phyloP scores from a whole-genome alignment of 2,329 filamentous ascomycete species.

The Leptosphaerulina australis region DNA sequence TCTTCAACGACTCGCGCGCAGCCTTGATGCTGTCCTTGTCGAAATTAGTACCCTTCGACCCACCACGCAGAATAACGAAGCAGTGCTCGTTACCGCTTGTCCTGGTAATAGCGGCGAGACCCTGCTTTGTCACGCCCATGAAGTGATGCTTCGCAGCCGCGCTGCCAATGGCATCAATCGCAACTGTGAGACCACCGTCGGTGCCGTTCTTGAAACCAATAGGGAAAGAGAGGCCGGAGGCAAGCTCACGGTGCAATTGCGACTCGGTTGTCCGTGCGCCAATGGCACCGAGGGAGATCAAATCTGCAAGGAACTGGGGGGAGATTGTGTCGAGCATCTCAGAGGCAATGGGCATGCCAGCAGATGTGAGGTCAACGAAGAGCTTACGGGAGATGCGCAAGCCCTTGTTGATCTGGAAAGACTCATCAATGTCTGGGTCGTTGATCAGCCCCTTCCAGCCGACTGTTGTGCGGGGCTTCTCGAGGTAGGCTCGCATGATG shows the following conservation, averaged over 20 bases:
- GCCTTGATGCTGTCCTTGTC: slow-evolving; percentile 81
- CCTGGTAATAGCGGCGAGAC: slow-evolving; percentile 90
- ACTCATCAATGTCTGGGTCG: slow-evolving; percentile 96
- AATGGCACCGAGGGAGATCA: slow-evolving; percentile 94
- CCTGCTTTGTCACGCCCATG: slow-evolving; percentile 98
- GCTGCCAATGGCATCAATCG: slow-evolving; percentile 89
- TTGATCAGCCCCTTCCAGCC: slow-evolving; percentile 99
- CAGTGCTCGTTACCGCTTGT: slow-evolving; percentile 95
- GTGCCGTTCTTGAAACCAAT: slow-evolving; percentile 99
- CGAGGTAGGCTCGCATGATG: slow-evolving; percentile 98
- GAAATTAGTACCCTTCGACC: slow-evolving; percentile 91
- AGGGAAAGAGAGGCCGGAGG: slow-evolving; percentile 93
- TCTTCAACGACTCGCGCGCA: slow-evolving; percentile 76
- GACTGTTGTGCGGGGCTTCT: slow-evolving; percentile 97
- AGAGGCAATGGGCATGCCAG: slow-evolving; percentile 91
- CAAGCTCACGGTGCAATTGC: slow-evolving; percentile 94
- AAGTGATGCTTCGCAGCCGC: slow-evolving; percentile 91
- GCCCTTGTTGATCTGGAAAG: slow-evolving; percentile 99
- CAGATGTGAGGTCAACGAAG: slow-evolving; percentile 85
- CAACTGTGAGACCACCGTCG: slow-evolving; percentile 86
- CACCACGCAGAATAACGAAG: slow-evolving; percentile 93
- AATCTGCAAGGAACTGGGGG: slow-evolving; percentile 94
- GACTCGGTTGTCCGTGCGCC: slow-evolving; percentile 96
- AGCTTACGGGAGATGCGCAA: slow-evolving; percentile 89
- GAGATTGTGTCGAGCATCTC: slow-evolving; percentile 99